Base-by-base conservation (phyloP, 352 stramenopile genomes). In the Phytophthora pluvialis region DNA sequence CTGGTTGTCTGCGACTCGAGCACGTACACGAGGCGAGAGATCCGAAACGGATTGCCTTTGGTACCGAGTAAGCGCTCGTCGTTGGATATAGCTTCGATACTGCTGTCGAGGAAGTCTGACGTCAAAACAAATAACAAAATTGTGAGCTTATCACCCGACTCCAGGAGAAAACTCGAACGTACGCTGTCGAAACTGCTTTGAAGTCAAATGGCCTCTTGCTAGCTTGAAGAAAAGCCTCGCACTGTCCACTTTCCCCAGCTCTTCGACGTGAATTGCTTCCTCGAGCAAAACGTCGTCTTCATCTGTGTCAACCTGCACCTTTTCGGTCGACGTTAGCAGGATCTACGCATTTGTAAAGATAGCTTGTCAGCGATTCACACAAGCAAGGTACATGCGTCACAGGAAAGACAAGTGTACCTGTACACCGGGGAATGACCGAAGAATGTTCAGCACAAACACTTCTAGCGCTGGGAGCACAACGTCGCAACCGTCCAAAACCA, bases 401-500 rank as follows among this genome's bases (percentile, higher is more conserved):
- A n/a, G 7, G 7, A 54, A 29, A n/a, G 25, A 44, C 15, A 33
- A 21, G 35, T 15, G 54, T 66, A 89, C 77, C 68, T 91, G 82
- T 3, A 86, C 70, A 36, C 50, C 52, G 7, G 75, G 64, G 33
- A 80, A 83, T 18, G 53, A 56, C 25, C 63, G 69, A 25, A 78
- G 44, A 3, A 83, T 80, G 15, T 72, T 67, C 13, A 77, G 56
- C 26, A 89, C 60, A 42, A 70, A 88, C 38, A 87, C 52, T 15
- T 75, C 71, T 18, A 90, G 68, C 56, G 72, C 65, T 36, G 67
- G 47, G 11, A 72, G 49, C 2, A 90, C 57, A 1, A 72, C 47
- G 45, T 93, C 83, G 31, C 83, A 93, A n/a, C 75, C 81, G 39
- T 93, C 83, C 15, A 93, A 60, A 42, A 90, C 56, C 11, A 90